Base-by-base conservation (phyloP, 768 basidiomycete genomes). In the Mrakia hoshinonis region DNA sequence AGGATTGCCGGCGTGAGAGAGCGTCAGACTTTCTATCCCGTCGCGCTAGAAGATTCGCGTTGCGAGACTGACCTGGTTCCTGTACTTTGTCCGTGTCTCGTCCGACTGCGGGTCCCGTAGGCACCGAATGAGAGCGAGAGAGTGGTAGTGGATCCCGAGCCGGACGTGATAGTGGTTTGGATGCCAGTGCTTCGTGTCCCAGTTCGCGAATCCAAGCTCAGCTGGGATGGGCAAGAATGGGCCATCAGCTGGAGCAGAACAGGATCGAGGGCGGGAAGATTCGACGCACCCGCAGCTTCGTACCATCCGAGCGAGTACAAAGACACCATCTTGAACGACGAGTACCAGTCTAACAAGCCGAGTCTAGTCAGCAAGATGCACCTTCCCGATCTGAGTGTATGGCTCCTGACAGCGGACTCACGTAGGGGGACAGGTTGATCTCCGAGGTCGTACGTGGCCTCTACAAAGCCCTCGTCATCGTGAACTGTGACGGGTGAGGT, bases 181-280 rank as follows among this genome's bases (percentile, higher is more conserved):
- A 34, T 46, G 12, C 58, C 69, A 71, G 20, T 38, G 34, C 24
- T 66, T 67, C 38, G 38, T 84, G 47, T 84, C 80, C 74, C 85
- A 90, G n/a, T 88, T 81, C 26, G 78, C 80, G 77, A 88, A 89
- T 0, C 89, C 89, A 29, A 88, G 81, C 13, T 79, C 76, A 1
- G 86, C 87, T 43, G 43, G n/a, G n/a, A n/a, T n/a, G n/a, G n/a
- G n/a, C n/a, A n/a, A n/a, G n/a, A n/a, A n/a, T n/a, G n/a, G n/a
- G n/a, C n/a, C n/a, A n/a, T n/a, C 43, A 43, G 43, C 7, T 7
- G 7, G 15, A 43, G 15, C 43, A 43, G 43, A 43, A 7, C 43
- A 43, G 43, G 7, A 15, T 43, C 43, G 43, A 43, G 43, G 43
- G 6, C 43, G 43, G 43, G 15, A 43, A 43, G 43, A 43, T 6